Evolutionary conservation across 2,329 filamentous ascomycete genomes (phyloP), one percentile per base, ranked within the genome.

Genomic region (Cordyceps militaris): DNA sequence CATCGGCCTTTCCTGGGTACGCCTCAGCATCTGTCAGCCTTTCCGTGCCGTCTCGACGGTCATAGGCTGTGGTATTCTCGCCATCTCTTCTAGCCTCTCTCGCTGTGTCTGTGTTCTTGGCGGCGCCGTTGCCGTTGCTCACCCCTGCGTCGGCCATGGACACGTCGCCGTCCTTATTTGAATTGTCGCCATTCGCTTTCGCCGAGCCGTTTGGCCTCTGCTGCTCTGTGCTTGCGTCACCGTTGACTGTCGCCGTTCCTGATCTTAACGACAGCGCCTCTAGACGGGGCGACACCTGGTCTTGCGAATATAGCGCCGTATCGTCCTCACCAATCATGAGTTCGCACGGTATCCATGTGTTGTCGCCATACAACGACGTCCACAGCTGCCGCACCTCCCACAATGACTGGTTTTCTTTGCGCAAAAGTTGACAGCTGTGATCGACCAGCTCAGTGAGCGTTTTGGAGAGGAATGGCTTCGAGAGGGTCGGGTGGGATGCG

Each of bases 331-430:
- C 78, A 38, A 84, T 72, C 72, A 86, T 80, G 62, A 76, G 73
- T 48, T 78, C 77, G 65, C 83, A 85, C 8, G 83, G 83, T 46
- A 80, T 78, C 84, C 84, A 87, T 14, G 82, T 84, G 61, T 85
- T 82, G 68, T 95, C 90, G 32, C 90, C 90, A 50, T 87, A 84
- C 9, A 94, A 78, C 62, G 83, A 82, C 32, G 86, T 88, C 63
- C 90, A 79, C 52, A 94, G 73, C 63, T 87, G 83, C 67, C 90
- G 90, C 48, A 90, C 85, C 64, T 83, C 84, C 82, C 86, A 89
- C 11, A 93, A 74, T 5, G 85, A 84, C 26, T 77, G 76, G 61
- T 88, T 88, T 68, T 94, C 90, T 66, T 87, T 87, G 58, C 89
- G 84, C 76, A 90, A 83, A 63, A 89, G 86, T 58, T 82, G 79